Evolutionary conservation across 352 stramenopile genomes (phyloP).

Genomic region (Pythium coloratum): DNA sequence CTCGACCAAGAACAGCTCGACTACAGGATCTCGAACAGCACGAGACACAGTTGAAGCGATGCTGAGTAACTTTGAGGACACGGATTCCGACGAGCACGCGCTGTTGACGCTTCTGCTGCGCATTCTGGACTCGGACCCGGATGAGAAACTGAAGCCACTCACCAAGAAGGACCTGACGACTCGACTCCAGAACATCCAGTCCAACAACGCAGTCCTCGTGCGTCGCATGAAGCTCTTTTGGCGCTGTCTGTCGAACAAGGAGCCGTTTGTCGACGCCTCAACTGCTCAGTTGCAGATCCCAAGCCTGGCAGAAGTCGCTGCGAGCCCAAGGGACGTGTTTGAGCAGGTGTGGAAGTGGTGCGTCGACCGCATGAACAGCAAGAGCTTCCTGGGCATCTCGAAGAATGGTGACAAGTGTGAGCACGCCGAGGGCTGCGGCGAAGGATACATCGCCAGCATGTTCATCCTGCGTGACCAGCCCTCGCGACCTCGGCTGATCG

Average conservation of each 20-base stretch:
- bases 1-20: neutral
- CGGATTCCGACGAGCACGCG: constrained; percentile 47
- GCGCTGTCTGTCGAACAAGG: constrained; percentile 55
- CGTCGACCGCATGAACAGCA: constrained; percentile 81
- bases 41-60: constrained; percentile 12
- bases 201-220: constrained; percentile 61
- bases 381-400: constrained; percentile 61
- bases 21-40: neutral
- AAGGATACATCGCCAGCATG: constrained; percentile 87
- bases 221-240: constrained; percentile 87
- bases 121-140: constrained; percentile 50
- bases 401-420: constrained; percentile 83
- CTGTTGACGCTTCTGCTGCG: constrained; percentile 53
- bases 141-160: constrained; percentile 64
- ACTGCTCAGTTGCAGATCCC: constrained; percentile 39
- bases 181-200: constrained; percentile 47
- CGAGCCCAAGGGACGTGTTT: constrained; percentile 55
- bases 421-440: constrained; percentile 81
- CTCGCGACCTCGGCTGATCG: constrained; percentile 63
- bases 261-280: constrained; percentile 19
- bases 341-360: constrained; percentile 85
- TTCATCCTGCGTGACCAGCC: constrained; percentile 79
- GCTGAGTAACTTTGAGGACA: constrained; percentile 15
- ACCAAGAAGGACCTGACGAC: constrained; percentile 36
- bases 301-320: constrained; percentile 52